phyloP scores from a whole-genome alignment of 1,139 yeast species.

The Protomyces gravidus region DNA sequence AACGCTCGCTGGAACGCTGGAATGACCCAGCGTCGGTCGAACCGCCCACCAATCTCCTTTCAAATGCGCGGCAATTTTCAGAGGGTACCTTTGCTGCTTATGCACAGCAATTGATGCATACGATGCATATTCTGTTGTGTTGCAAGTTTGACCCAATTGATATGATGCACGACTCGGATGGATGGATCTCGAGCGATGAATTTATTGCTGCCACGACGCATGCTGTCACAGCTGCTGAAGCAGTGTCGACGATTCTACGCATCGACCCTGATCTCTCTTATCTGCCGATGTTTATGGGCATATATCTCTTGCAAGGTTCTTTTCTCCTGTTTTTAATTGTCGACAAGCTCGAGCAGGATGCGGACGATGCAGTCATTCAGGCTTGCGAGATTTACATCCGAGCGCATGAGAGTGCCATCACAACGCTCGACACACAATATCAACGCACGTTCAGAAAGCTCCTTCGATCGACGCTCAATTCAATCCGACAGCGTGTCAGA shows the following conservation, averaged over 20 bases:
- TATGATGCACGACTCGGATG: constrained; percentile 35
- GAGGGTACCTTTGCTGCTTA: constrained; percentile 34
- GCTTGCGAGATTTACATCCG: constrained; percentile 40
- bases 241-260: constrained; percentile 37
- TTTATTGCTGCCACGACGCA: constrained; percentile 36
- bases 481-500: constrained; percentile 29
- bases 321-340: constrained; percentile 36
- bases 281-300: constrained; percentile 41
- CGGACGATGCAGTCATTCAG: constrained; percentile 39
- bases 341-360: constrained; percentile 39
- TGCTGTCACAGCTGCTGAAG: constrained; percentile 38
- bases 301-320: constrained; percentile 39
- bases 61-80: constrained; percentile 1
- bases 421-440: constrained; percentile 40
- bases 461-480: constrained; percentile 37
- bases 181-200: constrained; percentile 36
- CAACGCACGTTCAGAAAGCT: constrained; percentile 40
- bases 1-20: constrained; percentile 28
- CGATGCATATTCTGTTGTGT: constrained; percentile 33
- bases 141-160: constrained; percentile 36
- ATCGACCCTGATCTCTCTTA: constrained; percentile 39
- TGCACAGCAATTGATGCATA: constrained; percentile 34
- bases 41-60: neutral
- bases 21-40: neutral
- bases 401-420: constrained; percentile 41